Evolutionary conservation across 306 rosid genomes (phyloP), one percentile per base, ranked within the genome.

Genomic region (Echinosophora koreensis): DNA sequence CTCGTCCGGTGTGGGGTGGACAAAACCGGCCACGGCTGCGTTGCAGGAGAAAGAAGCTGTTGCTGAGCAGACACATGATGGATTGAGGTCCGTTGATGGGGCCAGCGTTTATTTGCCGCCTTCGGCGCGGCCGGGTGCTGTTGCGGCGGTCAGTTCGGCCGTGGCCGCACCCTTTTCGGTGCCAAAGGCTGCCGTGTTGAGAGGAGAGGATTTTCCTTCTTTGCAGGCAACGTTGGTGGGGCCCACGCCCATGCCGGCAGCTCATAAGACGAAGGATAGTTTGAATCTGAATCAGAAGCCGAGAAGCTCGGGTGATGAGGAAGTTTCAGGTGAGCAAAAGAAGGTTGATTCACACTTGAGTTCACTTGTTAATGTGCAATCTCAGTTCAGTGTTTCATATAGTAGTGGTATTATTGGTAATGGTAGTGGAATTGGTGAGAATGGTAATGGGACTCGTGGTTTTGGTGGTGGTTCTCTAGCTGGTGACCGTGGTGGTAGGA

Each of bases 151-250:
- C 51, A 79, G 82, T 62, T 65, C 86, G 4, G 30, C 63, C 34
- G 67, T 34, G 10, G 13, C 47, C 2, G 1, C 11, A 2, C 14
- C 50, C 10, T 3, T 44, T 44, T 27, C 11, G 3, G 67, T 14
- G 67, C 32, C 2, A 30, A 62, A 62, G 47, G 68, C 82, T 1
- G 77, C 90, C 0, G 91, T 90, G 39, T 77, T 95, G 72, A 90
- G 97, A 84, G 97, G 98, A 2, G 98, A 95, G 83, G 98, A 95
- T 80, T 95, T 95, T 68, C 98, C 98, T 35, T 95, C 98, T 2
- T 67, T 95, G 81, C 81, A 87, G 75, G 55, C 55, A 1, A 97
- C 96, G 22, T 73, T 92, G 75, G 91, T 88, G 71, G 89, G 96
- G 41, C 82, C 95, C 18, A 71, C 78, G 3, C 30, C 83, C 4